Percentiles rank a stretch among this genome's conserved stretches.
phyloP scores from a whole-genome alignment of 306 rosid species.

The Rosa chinensis region DNA sequence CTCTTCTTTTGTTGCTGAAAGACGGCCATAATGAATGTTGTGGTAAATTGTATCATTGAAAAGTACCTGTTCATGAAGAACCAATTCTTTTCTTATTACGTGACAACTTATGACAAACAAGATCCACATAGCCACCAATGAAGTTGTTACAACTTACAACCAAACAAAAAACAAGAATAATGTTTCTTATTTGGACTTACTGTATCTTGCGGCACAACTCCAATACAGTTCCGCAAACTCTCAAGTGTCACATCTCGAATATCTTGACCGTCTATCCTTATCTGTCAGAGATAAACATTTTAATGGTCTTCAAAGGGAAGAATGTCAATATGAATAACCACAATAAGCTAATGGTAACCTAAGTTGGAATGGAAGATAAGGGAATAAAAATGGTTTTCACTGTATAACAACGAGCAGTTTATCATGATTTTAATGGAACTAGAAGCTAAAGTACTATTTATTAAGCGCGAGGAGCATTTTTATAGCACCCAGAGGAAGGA shows the following conservation, averaged over 20 bases:
- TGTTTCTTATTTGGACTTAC: constrained; percentile 42
- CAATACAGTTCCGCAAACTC: constrained; percentile 81
- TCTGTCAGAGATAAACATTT: constrained; percentile 43
- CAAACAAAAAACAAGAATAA: constrained; percentile 4
- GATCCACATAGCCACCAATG: constrained; percentile 18
- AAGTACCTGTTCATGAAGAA: constrained; percentile 69
- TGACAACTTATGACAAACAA: constrained; percentile 24
- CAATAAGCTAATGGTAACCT: background rate
- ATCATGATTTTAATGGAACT: background rate
- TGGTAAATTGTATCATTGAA: constrained; percentile 93
- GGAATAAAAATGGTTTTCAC: background rate
- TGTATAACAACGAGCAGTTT: background rate
- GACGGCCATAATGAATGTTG: constrained; percentile 87
- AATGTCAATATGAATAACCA: background rate
- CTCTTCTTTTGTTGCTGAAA: constrained; percentile 88
- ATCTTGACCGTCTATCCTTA: constrained; percentile 83
- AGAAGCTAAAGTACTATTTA: background rate
- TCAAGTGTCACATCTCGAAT: constrained; percentile 73
- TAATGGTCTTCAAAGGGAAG: background rate
- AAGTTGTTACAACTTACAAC: constrained; percentile 16
- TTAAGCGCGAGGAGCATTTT: background rate
- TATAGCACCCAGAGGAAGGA: background rate
- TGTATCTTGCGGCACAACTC: constrained; percentile 98
- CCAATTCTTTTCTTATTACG: constrained; percentile 18
- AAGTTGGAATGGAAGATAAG: background rate